A percentile compares a stretch with the other conserved stretches of the same genome.
Conservation (phyloP, 805 yeast genomes). For the Spathaspora girioi region DNA sequence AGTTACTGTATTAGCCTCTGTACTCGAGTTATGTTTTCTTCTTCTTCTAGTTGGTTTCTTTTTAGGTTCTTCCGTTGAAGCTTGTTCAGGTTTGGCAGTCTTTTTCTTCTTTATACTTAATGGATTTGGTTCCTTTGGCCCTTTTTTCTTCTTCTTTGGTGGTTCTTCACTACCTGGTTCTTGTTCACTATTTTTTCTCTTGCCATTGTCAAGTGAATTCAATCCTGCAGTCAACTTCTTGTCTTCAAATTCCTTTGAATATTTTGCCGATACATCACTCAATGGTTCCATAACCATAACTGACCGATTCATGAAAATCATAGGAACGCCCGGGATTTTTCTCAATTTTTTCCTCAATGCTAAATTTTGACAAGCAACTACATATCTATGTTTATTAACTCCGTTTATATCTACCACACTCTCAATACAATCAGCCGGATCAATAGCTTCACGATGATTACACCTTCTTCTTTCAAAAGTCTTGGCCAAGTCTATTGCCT, state of each 20-base stretch:
- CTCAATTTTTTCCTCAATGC: conserved; percentile 67
- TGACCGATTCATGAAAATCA: conserved; percentile 80
- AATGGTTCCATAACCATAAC: conserved; percentile 97
- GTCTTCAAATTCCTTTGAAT: conserved; percentile 48
- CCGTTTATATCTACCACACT: conserved; percentile 69
- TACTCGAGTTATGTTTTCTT: conserved; percentile 17
- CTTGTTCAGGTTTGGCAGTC: conserved; percentile 12
- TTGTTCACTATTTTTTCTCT: conserved; percentile 29
- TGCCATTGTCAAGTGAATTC: conserved; percentile 54
- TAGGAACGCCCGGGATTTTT: conserved; percentile 83
- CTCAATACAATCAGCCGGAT: conserved; percentile 73
- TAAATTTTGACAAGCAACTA: conserved; percentile 80
- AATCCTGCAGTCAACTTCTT: conserved; percentile 74
- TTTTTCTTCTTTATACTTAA: conserved; percentile 80
- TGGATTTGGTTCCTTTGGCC: conserved; percentile 86
- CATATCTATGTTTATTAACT: conserved; percentile 83
- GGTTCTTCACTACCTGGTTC: conserved; percentile 7
- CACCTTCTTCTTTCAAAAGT: conserved; percentile 88
- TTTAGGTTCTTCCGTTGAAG: conserved; percentile 1
- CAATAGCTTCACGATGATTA: conserved; percentile 65
- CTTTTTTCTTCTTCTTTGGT: conserved; percentile 49
- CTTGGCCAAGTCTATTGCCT: conserved; percentile 79
- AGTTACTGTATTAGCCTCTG: neutral
- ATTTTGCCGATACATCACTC: conserved; percentile 58
- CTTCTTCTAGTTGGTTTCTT: conserved; percentile 20